These are phyloP conservation scores for Cladophialophora psammophila DNA, from an alignment of 2,329 filamentous ascomycete species.

Conservation along the genomic window DNA sequence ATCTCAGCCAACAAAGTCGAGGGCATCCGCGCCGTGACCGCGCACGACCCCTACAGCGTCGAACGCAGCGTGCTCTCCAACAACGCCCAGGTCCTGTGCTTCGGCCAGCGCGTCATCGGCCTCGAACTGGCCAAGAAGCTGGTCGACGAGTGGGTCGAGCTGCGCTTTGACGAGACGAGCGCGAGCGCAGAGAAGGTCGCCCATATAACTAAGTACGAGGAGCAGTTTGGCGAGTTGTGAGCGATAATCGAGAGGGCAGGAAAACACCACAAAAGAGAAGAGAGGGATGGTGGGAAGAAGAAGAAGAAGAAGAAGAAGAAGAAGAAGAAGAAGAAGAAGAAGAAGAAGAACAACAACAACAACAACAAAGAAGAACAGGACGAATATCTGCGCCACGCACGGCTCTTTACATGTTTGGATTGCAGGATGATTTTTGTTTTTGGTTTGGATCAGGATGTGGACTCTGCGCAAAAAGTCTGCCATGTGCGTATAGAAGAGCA, in stretches of 20 bases:
- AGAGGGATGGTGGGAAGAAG: not conserved
- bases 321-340: not conserved
- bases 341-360: not conserved
- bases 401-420: not conserved
- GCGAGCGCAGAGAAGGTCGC: conserved; percentile 68
- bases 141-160: conserved; percentile 83
- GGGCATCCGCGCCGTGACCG: conserved; percentile 84
- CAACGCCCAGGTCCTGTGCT: conserved; percentile 84
- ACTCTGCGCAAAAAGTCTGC: too few species aligned
- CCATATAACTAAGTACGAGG: conserved; percentile 54
- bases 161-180: conserved; percentile 75
- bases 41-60: conserved; percentile 84
- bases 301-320: too few species aligned
- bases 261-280: too few species aligned
- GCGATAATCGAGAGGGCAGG: not conserved
- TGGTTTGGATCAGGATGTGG: too few species aligned
- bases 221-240: conserved; percentile 43
- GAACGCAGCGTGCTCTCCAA: conserved; percentile 83
- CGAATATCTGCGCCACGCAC: not conserved
- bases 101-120: conserved; percentile 84
- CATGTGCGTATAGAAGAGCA: not conserved
- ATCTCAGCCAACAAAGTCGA: conserved; percentile 89
- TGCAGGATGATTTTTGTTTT: too few species aligned
- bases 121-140: conserved; percentile 79
- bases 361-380: not conserved